Percentiles rank a stretch among this genome's conserved stretches.
phyloP scores from a whole-genome alignment of 768 basidiomycete species.

The Phaeotremella fagi region DNA sequence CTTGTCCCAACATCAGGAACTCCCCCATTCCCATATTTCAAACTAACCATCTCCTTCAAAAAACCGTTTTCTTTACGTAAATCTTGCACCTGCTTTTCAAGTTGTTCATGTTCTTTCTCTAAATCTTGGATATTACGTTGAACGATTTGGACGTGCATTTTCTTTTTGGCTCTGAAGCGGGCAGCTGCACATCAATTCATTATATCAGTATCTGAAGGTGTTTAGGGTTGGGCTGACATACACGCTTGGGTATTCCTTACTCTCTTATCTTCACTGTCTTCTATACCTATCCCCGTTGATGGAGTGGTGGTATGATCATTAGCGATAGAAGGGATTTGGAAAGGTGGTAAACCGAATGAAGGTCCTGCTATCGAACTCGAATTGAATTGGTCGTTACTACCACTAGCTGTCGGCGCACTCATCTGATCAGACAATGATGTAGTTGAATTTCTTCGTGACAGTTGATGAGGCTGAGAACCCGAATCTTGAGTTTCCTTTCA shows the following conservation, averaged over 20 bases:
- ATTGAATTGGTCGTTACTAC: too few species aligned
- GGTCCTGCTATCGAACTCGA: neutral
- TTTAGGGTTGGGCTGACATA: too few species aligned
- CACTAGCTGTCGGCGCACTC: too few species aligned
- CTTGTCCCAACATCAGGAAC: neutral
- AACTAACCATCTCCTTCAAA: conserved; percentile 3
- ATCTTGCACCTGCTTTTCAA: conserved; percentile 15
- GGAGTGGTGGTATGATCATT: neutral
- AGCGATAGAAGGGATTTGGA: neutral
- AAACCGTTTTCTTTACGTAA: conserved; percentile 25
- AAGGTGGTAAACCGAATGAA: neutral
- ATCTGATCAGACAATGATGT: too few species aligned
- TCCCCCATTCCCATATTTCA: neutral
- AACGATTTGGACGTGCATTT: conserved; percentile 11
- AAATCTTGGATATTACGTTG: conserved; percentile 18
- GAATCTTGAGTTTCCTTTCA: too few species aligned
- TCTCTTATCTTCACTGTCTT: conserved; percentile 20
- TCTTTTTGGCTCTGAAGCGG: conserved; percentile 25
- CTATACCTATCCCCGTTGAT: conserved; percentile 1
- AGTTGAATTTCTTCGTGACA: too few species aligned
- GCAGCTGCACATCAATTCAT: conserved; percentile 12
- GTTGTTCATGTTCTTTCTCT: conserved; percentile 10
- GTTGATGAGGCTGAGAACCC: too few species aligned
- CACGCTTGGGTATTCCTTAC: conserved; percentile 24
- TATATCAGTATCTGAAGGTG: too few species aligned